phyloP scores from a whole-genome alignment of 495 filamentous ascomycete genomes.

The Cudoniella acicularis region DNA sequence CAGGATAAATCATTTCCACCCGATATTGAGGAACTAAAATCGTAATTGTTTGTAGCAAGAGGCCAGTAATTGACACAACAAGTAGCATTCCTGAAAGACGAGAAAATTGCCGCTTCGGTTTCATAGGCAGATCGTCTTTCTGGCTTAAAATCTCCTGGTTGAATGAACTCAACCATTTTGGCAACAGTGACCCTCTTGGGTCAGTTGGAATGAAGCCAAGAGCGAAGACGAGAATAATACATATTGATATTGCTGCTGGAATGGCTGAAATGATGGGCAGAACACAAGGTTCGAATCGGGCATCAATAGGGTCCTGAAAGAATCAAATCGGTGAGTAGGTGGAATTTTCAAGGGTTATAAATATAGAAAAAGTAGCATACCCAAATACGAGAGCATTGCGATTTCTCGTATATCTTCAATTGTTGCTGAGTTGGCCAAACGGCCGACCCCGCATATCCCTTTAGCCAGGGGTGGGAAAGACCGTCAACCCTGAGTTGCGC shows the following conservation, averaged over 20 bases:
- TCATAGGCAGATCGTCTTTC: constrained; percentile 28
- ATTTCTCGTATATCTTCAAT: not conserved
- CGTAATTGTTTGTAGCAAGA: constrained; percentile 38
- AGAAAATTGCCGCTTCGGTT: constrained; percentile 25
- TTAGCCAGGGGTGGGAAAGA: not conserved
- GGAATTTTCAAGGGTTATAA: not conserved
- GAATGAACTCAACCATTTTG: constrained; percentile 49
- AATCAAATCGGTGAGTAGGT: not conserved
- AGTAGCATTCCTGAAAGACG: constrained; percentile 39
- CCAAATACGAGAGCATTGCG: not conserved
- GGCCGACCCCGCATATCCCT: not conserved
- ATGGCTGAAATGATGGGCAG: constrained; percentile 43
- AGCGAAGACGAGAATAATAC: constrained; percentile 37
- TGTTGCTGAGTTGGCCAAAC: not conserved
- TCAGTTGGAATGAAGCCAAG: constrained; percentile 26
- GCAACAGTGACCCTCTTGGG: constrained; percentile 32
- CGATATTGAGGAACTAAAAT: constrained; percentile 30
- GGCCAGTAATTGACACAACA: constrained; percentile 35
- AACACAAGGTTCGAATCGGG: constrained; percentile 44
- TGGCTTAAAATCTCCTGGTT: constrained; percentile 37
- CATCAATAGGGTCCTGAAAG: constrained; percentile 46
- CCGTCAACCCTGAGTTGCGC: not conserved
- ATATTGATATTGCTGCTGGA: constrained; percentile 38
- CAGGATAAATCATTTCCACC: constrained; percentile 9
- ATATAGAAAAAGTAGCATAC: not conserved